Percentiles rank a stretch among this genome's conserved stretches.
These are phyloP conservation scores for Auricularia heimuer DNA, from an alignment of 768 basidiomycete genomes.

Conservation along the genomic window DNA sequence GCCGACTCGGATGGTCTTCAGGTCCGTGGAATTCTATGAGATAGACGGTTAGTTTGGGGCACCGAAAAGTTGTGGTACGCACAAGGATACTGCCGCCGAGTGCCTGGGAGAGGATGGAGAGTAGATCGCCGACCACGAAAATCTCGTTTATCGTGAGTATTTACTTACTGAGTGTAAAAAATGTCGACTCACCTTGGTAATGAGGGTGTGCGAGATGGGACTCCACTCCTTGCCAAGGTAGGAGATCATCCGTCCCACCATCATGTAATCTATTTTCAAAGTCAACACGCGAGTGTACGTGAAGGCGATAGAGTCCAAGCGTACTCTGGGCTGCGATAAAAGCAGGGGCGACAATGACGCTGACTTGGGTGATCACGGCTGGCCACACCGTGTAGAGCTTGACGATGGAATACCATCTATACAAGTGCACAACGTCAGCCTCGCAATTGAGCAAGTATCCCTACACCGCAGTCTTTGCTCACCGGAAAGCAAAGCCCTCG, in stretches of 20 bases:
- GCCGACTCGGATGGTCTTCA: background rate
- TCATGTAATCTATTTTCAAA: background rate
- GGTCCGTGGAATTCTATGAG: background rate
- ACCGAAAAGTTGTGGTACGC: background rate
- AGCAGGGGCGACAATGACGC: conserved; percentile 6
- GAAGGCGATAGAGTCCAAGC: background rate
- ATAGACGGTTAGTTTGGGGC: background rate
- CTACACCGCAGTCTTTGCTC: background rate
- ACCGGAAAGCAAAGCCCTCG: conserved; percentile 2
- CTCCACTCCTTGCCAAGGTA: conserved; percentile 3
- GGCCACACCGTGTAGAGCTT: background rate
- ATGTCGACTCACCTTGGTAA: conserved; percentile 1
- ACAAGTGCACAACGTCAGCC: background rate
- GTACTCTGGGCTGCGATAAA: conserved; percentile 2
- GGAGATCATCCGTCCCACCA: conserved; percentile 6
- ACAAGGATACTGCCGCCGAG: background rate
- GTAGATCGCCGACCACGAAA: conserved; percentile 3
- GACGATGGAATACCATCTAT: background rate
- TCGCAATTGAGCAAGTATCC: background rate
- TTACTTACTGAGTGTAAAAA: background rate
- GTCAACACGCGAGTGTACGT: background rate
- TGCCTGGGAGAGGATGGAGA: conserved; percentile 2
- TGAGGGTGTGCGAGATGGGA: conserved; percentile 3
- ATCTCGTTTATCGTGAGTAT: background rate
- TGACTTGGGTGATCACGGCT: conserved; percentile 2